Evolutionary conservation across 345 rosid species (phyloP), one percentile per base, ranked within the genome.

Genomic region (Salix exigua): DNA sequence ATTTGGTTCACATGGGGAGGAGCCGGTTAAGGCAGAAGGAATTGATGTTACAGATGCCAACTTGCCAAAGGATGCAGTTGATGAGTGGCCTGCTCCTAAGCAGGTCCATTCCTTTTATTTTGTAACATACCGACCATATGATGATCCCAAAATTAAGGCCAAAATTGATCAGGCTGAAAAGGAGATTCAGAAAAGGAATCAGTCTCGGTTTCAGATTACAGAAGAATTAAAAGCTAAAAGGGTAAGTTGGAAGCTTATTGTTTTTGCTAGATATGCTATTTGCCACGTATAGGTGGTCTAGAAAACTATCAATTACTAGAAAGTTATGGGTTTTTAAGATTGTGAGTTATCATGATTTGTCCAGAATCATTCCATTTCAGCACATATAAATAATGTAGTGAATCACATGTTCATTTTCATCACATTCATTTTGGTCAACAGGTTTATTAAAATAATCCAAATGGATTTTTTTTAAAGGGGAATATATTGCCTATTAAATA

Each of bases 61-160:
- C 66, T 79, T 81, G 55, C 98, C 92, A 0, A 88, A 82, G 85
- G 88, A 93, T 81, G 96, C 88, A 2, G 85, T 50, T 13, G 96
- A 86, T 21, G 98, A 95, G 78, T 95, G 99, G 99, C 96, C 99
- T 72, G 92, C 84, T 19, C 83, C 84, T 8, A 82, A 73, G 82
- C 89, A 88, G 90, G 85, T 88, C 77, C 91, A 88, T 78, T 28
- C 78, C 55, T 93, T 90, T 79, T 89, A 88, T 86, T 85, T 93
- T 79, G 86, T 90, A 12, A 89, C 83, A 69, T 74, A 77, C 83
- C 88, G 91, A 33, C 46, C 79, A 14, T 83, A 78, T 48, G 88
- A 84, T 2, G 97, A 93, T 79, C 98, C 98, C 0, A 88, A 86
- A 77, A 79, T 87, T 51, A 90, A 83, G 78, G 86, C 86, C 66